Evolutionary conservation across 2,329 filamentous ascomycete genomes (phyloP), one percentile per base, ranked within the genome.

Genomic region (Xylaria sp.): DNA sequence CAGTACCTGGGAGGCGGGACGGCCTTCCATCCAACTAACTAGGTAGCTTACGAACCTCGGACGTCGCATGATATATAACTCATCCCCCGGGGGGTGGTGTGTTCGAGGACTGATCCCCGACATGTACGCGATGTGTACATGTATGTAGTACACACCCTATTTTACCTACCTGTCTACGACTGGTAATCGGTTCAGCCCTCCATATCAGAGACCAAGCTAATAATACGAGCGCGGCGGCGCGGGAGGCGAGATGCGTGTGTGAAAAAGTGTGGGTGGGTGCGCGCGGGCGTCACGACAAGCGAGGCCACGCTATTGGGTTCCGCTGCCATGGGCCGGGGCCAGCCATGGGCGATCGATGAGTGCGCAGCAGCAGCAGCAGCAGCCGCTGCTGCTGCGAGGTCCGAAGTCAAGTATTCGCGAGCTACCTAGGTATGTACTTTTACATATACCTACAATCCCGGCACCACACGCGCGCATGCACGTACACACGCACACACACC

Each of bases 291-390:
- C 39, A 19, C n/a, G 53, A 48, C 48, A 64, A 64, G 58, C 62
- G 62, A 61, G 52, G 52, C 38, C 52, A 60, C 50, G 42, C 52
- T 48, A 64, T 64, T 64, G 62, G 62, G 56, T 64, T 63, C 62
- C 62, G 59, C 48, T 48, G 48, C 58, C 56, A 48, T 56, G 62
- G 62, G 60, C 56, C 53, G 55, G 54, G 50, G 52, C 54, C 56
- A 56, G 56, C 51, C 48, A 57, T 50, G 50, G n/a, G 53, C 51
- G 52, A 57, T 56, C 54, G 51, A 62, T 54, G 58, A 42, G 42
- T 54, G 43, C 50, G 54, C n/a, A n/a, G n/a, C n/a, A n/a, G n/a
- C n/a, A n/a, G n/a, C n/a, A n/a, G n/a, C n/a, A n/a, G n/a, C n/a
- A n/a, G n/a, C n/a, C n/a, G n/a, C n/a, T n/a, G n/a, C n/a, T n/a